These are phyloP conservation scores for Dothistroma septosporum DNA, from an alignment of 2,329 filamentous ascomycete genomes.

Conservation along the genomic window DNA sequence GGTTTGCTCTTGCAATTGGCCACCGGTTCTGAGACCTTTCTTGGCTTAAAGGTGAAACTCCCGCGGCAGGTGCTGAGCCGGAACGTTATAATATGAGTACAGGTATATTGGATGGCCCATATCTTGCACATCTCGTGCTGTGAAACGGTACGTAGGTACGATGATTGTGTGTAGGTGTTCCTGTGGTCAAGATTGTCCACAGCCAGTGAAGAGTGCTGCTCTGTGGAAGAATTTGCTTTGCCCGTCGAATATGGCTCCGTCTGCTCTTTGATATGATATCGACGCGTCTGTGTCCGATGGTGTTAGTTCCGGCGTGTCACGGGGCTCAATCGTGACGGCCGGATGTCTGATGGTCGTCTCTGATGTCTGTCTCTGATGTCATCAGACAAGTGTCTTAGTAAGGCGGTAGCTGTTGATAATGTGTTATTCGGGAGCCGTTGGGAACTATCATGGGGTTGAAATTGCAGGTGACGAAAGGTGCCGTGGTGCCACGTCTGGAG, in stretches of 20 bases:
- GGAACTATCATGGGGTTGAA: not conserved
- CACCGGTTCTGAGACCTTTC: not conserved
- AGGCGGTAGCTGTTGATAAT: not conserved
- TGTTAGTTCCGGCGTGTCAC: conserved; percentile 2
- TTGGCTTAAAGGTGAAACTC: conserved; percentile 23
- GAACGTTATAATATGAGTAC: conserved; percentile 31
- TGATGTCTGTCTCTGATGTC: conserved; percentile 3
- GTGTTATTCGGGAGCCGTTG: not conserved
- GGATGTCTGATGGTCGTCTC: not conserved
- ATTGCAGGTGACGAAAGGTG: not conserved
- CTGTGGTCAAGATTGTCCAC: not conserved
- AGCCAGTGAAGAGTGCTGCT: not conserved
- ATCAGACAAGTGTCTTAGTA: conserved; percentile 10
- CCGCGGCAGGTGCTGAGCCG: conserved; percentile 35
- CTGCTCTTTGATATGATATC: not conserved
- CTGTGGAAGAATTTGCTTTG: not conserved
- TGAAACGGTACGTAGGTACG: not conserved
- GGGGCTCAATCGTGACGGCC: conserved; percentile 14
- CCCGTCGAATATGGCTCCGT: not conserved
- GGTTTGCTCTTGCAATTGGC: conserved; percentile 1
- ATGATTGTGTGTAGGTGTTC: not conserved
- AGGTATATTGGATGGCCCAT: conserved; percentile 32
- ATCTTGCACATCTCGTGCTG: conserved; percentile 38
- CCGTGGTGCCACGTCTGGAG: not conserved
- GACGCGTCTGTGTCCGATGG: not conserved